Base-by-base conservation (phyloP, 495 filamentous ascomycete species). In the Podospora australis region DNA sequence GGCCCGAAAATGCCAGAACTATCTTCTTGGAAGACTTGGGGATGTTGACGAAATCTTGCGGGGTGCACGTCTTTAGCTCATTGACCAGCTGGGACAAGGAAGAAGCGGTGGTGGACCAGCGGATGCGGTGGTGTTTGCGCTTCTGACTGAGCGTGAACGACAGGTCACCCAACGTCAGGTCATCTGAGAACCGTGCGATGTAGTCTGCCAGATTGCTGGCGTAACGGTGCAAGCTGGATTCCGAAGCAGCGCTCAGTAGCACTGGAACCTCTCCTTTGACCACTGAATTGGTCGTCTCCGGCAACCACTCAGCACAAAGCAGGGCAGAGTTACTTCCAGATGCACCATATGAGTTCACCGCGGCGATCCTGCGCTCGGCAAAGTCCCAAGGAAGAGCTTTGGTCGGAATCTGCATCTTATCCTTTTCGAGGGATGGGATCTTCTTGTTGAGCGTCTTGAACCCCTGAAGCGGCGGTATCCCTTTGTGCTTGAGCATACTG, bases 1-100 rank as follows among this genome's bases (percentile, higher is more conserved):
- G 78, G 6, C 76, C 77, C 2, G 78, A 76, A 38, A 82, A 80
- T 50, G 72, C 77, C 0, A 82, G 54, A 2, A 81, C 54, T 1
- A 78, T 64, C 0, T 75, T 70, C 23, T 41, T n/a, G 4, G 32
- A 17, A 16, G 32, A 36, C 11, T 36, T 17, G 9, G 13, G 32
- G 8, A 11, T 14, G 32, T 47, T 6, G 63, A 44, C 16, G 61
- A 32, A 8, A 52, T 23, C 19, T 17, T 38, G 36, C n/a, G n/a
- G n/a, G n/a, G n/a, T n/a, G n/a, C n/a, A n/a, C n/a, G 30, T 47
- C n/a, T 23, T 30, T 34, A 72, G 43, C 43, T 58, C 60, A 20
- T 64, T 34, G 19, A 65, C 52, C 14, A 75, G 53, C 44, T 70
- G n/a, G n/a, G n/a, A n/a, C n/a, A n/a, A n/a, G n/a, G n/a, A n/a